Evolutionary conservation across 179 eudicot genomes (phyloP), one percentile per base, ranked within the genome.

Genomic region (Silene coronaria): DNA sequence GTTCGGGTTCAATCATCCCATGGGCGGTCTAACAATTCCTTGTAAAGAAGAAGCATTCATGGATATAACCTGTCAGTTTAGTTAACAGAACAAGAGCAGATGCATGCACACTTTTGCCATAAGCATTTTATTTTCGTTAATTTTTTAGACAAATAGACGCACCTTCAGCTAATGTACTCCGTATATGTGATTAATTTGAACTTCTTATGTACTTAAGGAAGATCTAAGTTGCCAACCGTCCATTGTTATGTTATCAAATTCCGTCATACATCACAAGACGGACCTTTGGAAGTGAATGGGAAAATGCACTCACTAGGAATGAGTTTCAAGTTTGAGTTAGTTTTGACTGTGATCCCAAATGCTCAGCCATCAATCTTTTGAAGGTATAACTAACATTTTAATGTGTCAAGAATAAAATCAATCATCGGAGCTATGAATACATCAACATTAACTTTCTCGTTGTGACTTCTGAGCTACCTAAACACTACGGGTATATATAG

Each of bases 1-100:
- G 68, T 88, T 87, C 28, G 90, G 87, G 3, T 88, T 85, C 57
- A 72, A 76, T 66, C 87, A 82, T 79, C 87, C 88, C 4, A 81
- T 67, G 77, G 87, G 89, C 0, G 83, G 86, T 23, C 85, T 89
- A 4, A 85, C 81, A 4, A 85, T 88, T 80, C 86, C 87, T 23
- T 82, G 85, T 58, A 75, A 48, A 6, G 88, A 89, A 64, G 85
- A 87, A 26, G 61, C 72, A 3, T 82, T 87, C 76, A 22, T 80
- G 23, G 46, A 78, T 16, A 68, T 86, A 62, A 76, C 79, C 51
- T 76, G 80, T 76, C 77, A 36, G 28, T 64, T 79, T 1, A 73
- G 36, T 34, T 67, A 24, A 28, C 27, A 68, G 38, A 65, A 5
- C 34, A 8, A 21, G 22, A 19, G 7, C 62, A 75, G 22, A 57